Evolutionary conservation across 2,329 filamentous ascomycete genomes (phyloP), one percentile per base, ranked within the genome.

Genomic region (Penicillium sp.): DNA sequence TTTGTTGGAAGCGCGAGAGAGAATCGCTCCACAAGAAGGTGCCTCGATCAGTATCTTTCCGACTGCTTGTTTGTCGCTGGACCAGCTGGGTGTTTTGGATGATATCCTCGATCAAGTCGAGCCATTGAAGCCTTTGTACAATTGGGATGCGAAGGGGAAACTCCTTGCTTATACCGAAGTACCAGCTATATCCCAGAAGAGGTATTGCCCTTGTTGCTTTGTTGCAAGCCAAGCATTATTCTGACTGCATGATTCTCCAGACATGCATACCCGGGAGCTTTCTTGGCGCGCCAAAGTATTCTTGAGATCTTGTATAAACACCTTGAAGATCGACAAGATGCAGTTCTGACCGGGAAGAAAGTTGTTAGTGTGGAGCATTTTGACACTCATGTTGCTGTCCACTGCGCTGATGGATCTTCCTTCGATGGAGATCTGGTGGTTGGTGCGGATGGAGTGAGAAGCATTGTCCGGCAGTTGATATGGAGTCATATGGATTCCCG

Each of bases 271-370:
- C 49, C 51, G 1, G 44, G 53, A n/a, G 51, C 50, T 2, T 61
- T 62, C 25, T 29, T 62, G 3, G 49, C 58, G 23, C 51, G 61
- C 8, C 59, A 58, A 42, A 56, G 33, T 9, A 11, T 63, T 1
- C 50, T 63, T 2, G 43, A 59, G 10, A 48, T 50, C 5, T 27
- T 65, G 11, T 57, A 59, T 23, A 8, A 42, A 4, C 33, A 42
- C 23, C 14, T 54, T 21, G 54, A 51, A 25, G 33, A 53, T 1
- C 9, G 35, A 42, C 21, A 51, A 16, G 16, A 44, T 3, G 21
- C 35, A 3, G n/a, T 43, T 2, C 19, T 43, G 10, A 43, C 37
- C 16, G 19, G 39, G 3, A 52, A 44, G 33, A 52, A 7, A 31
- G 49, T 52, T 13, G 14, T 25, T 23, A 9, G n/a, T 4, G 26